Percentiles rank a stretch among this genome's conserved stretches.
These are phyloP conservation scores for Pisolithus orientalis DNA, from an alignment of 768 basidiomycete species.

Conservation along the genomic window DNA sequence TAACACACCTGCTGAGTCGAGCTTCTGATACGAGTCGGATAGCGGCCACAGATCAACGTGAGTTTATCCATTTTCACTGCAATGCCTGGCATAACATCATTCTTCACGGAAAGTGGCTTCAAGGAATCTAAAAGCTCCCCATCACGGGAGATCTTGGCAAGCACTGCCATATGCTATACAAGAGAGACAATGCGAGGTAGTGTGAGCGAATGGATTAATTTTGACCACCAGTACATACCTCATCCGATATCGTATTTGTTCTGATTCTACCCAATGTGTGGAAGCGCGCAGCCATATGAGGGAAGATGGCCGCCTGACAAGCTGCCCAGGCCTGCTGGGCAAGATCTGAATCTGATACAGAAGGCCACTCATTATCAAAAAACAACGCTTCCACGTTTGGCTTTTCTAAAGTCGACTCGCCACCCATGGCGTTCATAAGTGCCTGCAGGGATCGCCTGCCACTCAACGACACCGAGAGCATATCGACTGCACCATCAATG, in stretches of 20 bases:
- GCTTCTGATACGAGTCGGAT: slow-evolving; percentile 36
- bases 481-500: slow-evolving; percentile 34
- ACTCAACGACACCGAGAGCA: slow-evolving; percentile 28
- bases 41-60: slow-evolving; percentile 35
- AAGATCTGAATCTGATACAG: slow-evolving; percentile 15
- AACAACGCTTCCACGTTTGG: slow-evolving; percentile 26
- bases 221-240: slow-evolving; percentile 18
- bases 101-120: slow-evolving; percentile 40
- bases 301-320: slow-evolving; percentile 25
- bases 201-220: background rate
- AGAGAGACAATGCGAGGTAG: background rate
- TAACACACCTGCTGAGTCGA: slow-evolving; percentile 34
- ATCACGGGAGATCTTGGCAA: slow-evolving; percentile 42
- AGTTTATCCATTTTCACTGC: slow-evolving; percentile 25
- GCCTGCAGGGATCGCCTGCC: slow-evolving; percentile 30
- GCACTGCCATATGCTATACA: slow-evolving; percentile 35
- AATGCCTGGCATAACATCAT: slow-evolving; percentile 32
- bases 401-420: slow-evolving; percentile 24
- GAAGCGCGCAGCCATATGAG: slow-evolving; percentile 9
- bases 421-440: slow-evolving; percentile 34
- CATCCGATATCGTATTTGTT: slow-evolving; percentile 21
- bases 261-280: slow-evolving; percentile 10
- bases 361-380: slow-evolving; percentile 16
- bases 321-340: too few species aligned
- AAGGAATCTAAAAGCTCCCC: slow-evolving; percentile 41